phyloP scores from a whole-genome alignment of 1,284 basidiomycete genomes.

The Neolentinus lepideus region DNA sequence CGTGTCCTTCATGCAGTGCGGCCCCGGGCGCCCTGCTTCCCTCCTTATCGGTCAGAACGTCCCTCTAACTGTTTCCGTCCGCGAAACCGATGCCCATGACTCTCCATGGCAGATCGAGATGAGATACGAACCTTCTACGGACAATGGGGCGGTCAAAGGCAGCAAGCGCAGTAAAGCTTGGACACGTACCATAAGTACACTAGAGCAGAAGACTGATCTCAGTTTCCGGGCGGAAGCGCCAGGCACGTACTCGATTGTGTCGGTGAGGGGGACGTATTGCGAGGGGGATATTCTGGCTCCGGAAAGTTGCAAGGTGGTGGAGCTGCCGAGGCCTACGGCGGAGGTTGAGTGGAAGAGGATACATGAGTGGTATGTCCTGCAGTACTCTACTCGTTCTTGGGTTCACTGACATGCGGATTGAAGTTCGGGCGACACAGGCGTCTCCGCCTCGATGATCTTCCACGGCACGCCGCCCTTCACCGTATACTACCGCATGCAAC shows the following conservation, averaged over 20 bases:
- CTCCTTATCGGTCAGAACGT: conserved; percentile 68
- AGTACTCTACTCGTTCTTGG: background rate
- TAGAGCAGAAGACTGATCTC: conserved; percentile 39
- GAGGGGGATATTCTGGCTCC: conserved; percentile 78
- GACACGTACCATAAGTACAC: conserved; percentile 50
- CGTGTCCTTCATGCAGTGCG: conserved; percentile 71
- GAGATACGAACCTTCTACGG: conserved; percentile 45
- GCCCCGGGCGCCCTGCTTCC: conserved; percentile 63
- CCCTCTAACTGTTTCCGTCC: conserved; percentile 41
- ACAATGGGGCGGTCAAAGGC: conserved; percentile 27
- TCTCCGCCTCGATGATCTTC: conserved; percentile 81
- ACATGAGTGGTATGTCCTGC: conserved; percentile 70
- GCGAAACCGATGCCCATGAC: conserved; percentile 50
- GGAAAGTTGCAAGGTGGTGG: conserved; percentile 67
- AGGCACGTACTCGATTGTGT: conserved; percentile 78
- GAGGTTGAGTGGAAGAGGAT: conserved; percentile 88
- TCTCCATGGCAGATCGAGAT: conserved; percentile 62
- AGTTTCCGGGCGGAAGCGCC: conserved; percentile 49
- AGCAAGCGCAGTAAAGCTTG: conserved; percentile 45
- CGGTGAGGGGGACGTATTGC: conserved; percentile 72
- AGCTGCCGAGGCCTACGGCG: conserved; percentile 71
- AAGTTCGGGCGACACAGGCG: conserved; percentile 92
- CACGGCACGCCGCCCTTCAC: conserved; percentile 89
- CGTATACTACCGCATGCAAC: conserved; percentile 72
- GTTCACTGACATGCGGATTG: conserved; percentile 4